Base-by-base conservation (phyloP, 1,284 basidiomycete genomes). In the Moesziomyces globuligerus region DNA sequence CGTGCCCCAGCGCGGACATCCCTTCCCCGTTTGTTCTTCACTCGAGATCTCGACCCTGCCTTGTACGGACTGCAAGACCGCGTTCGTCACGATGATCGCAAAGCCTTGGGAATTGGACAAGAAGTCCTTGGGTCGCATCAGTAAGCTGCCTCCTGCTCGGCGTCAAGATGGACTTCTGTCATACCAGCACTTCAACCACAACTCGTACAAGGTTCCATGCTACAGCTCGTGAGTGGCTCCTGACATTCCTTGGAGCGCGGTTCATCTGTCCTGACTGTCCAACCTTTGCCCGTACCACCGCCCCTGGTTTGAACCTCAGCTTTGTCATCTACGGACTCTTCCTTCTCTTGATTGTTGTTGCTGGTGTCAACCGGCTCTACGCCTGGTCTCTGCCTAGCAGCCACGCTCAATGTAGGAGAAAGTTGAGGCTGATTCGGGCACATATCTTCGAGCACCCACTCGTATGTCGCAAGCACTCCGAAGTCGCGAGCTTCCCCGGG, bases 121-220 rank as follows among this genome's bases (percentile, higher is more conserved):
- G 11, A 50, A 53, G 15, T 40, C 59, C 28, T 51, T 26, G 39
- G 39, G n/a, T 13, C 34, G 44, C 29, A 52, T 65, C 41, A 21
- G 21, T 36, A 46, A 52, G 36, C 49, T 57, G 9, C 49, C 61
- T 26, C 9, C 37, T 20, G 54, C 28, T 3, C 48, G 61, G 42
- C 57, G 48, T 4, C 34, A 15, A 18, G 24, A 37, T 17, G 65
- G 39, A 7, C 4, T 52, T 15, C 5, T 28, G 28, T 38, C 49
- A 11, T 65, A 53, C 28, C 61, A 29, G 20, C 61, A 57, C 54
- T 53, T 46, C 36, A 47, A 57, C 26, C 44, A 52, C 47, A 66
- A 60, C 37, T 55, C 56, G 1, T 71, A 43, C 50, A 65, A 66
- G 26, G 57, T 71, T 8, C 57, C 61, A 11, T 53, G 48, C 37